Percentiles rank a stretch among this genome's conserved stretches.
These are phyloP conservation scores for Phytophthora melonis DNA, from an alignment of 352 stramenopile species.

Conservation along the genomic window DNA sequence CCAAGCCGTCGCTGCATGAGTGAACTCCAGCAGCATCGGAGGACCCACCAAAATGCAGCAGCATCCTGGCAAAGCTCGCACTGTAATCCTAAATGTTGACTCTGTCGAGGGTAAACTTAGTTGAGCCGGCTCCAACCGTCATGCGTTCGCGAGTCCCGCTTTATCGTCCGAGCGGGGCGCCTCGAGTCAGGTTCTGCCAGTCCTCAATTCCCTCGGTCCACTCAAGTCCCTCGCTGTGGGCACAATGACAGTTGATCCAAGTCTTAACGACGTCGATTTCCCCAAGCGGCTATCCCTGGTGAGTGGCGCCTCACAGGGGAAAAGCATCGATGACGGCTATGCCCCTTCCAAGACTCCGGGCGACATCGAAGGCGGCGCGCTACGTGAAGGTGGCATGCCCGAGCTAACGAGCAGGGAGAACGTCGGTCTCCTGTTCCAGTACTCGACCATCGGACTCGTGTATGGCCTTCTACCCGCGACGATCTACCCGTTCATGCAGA, in stretches of 20 bases:
- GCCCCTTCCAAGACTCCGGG: slow-evolving; percentile 22
- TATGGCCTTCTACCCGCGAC: slow-evolving; percentile 48
- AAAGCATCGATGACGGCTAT: slow-evolving; percentile 31
- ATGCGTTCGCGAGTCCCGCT: neutral
- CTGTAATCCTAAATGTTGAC: neutral
- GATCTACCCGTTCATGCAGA: slow-evolving; percentile 53
- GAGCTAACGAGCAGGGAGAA: slow-evolving; percentile 41
- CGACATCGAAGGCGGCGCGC: slow-evolving; percentile 37
- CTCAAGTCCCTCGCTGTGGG: no score
- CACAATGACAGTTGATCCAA: neutral
- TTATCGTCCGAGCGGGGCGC: no score
- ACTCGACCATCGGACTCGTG: slow-evolving; percentile 47
- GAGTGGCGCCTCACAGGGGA: slow-evolving; percentile 28
- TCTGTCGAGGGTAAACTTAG: neutral
- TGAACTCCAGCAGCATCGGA: no score
- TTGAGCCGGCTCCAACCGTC: neutral
- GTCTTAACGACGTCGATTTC: slow-evolving; percentile 20
- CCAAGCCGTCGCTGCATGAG: no score
- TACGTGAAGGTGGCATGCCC: slow-evolving; percentile 36
- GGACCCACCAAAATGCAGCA: neutral
- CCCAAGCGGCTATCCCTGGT: slow-evolving; percentile 35
- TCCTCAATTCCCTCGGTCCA: neutral
- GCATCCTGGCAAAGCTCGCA: neutral
- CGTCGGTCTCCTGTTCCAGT: slow-evolving; percentile 50
- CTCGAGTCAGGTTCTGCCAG: neutral